phyloP scores from a whole-genome alignment of 73 alveolate species.

The Effrenium voratum region DNA sequence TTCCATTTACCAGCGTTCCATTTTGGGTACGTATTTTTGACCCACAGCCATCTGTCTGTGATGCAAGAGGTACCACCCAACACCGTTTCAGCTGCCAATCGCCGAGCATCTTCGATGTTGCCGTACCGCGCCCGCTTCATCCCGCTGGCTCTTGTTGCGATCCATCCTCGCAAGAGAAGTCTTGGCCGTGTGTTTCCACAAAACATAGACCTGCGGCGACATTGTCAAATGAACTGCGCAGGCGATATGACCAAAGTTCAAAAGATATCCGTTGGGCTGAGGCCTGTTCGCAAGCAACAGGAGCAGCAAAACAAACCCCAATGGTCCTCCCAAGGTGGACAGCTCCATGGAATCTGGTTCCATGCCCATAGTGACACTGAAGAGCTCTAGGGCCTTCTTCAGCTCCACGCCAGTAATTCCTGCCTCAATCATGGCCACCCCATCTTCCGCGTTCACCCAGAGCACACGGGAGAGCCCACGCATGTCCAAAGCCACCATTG shows the following conservation, averaged over 20 bases:
- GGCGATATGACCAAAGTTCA: too few species aligned
- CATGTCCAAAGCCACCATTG: slow-evolving; percentile 95
- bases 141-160: slow-evolving; percentile 94
- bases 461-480: slow-evolving; percentile 91
- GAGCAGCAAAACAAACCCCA: background rate
- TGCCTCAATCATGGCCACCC: slow-evolving; percentile 94
- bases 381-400: background rate
- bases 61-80: too few species aligned
- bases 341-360: slow-evolving; percentile 95
- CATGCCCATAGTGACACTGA: slow-evolving; percentile 39
- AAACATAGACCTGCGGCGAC: too few species aligned
- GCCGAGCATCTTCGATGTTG: slow-evolving; percentile 97
- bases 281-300: too few species aligned
- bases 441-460: slow-evolving; percentile 94
- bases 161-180: too few species aligned
- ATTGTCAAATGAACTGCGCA: too few species aligned
- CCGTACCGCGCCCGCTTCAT: slow-evolving; percentile 99
- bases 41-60: too few species aligned
- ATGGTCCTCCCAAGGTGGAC: slow-evolving; percentile 95
- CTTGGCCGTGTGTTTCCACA: too few species aligned
- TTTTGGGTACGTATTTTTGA: too few species aligned
- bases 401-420: slow-evolving; percentile 89
- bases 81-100: too few species aligned
- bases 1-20: too few species aligned
- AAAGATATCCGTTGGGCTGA: too few species aligned